Evolutionary conservation across 2,329 filamentous ascomycete genomes (phyloP), one percentile per base, ranked within the genome.

Genomic region (Mycosphaerelloides madeirae): DNA sequence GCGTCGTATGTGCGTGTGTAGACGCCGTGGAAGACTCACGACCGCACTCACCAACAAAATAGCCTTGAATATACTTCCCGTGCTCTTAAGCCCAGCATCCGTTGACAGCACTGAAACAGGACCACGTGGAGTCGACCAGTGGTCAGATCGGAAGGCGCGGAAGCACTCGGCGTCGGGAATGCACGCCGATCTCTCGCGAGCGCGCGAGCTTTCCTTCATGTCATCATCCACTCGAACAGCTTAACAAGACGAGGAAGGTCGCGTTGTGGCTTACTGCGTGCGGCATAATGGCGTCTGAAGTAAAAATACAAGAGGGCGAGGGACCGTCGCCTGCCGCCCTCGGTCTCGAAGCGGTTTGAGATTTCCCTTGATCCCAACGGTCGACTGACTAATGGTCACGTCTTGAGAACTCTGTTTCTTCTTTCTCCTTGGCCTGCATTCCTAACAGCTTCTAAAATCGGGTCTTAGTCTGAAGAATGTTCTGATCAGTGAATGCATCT

Each of bases 321-420:
- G 22, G 22, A 25, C 9, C 22, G 22, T 9, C 22, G 22, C 22
- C 22, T 6, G 9, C 22, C 22, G 6, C 9, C 22, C 22, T 25
- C 22, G 22, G 22, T 25, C 9, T 25, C 22, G 9, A 5, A 25
- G 22, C 9, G 22, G 22, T 25, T 25, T 25, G n/a, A n/a, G n/a
- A n/a, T n/a, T n/a, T n/a, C n/a, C n/a, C n/a, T n/a, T n/a, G 22
- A 25, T 25, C 22, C 22, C 9, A 25, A 25, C 22, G 22, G 33
- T 35, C 33, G n/a, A 35, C 33, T 35, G 33, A 35, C 33, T 35
- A 35, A 35, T 12, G 33, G 8, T 8, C 33, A 35, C 14, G 16
- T 33, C 33, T 22, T 14, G 22, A 37, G 18, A 37, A 22, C 19
- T 18, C 34, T 29, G 29, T 16, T 40, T 28, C 14, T 15, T 19